Base-by-base conservation (phyloP, 352 stramenopile genomes). In the Globisporangium polare region DNA sequence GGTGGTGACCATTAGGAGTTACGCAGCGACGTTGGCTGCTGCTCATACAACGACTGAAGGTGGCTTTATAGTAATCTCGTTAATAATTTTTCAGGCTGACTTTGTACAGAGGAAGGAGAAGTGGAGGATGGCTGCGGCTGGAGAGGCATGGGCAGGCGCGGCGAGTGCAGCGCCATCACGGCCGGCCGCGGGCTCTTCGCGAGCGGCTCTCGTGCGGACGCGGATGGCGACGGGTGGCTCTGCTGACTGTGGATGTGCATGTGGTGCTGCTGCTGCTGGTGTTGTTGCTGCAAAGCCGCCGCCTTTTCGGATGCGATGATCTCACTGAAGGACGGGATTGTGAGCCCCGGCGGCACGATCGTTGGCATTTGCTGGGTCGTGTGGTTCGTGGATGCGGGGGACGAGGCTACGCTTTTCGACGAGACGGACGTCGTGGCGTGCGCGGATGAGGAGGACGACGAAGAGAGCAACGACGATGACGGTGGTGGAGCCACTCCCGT, bases 401-500 rank as follows among this genome's bases (percentile, higher is more conserved):
- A 67, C n/a, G 62, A 63, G 12, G 46, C 26, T 20, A 59, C 39
- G 62, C 62, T 67, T n/a, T 35, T 22, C 13, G 29, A 22, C 41
- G 41, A 43, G 22, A 51, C 15, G 39, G 37, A 26, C 1, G 15
- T 17, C 1, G 59, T 26, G 8, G 26, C 57, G 42, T 33, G 15
- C 41, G 18, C 22, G 26, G 17, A 46, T 46, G 63, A 27, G 12
- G 56, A 46, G 24, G 71, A 66, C 1, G 60, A 58, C 67, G 67
- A 62, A 42, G 29, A 33, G 29, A 7, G 29, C 29, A 57, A 56
- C 67, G 67, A 62, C 46, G 62, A 35, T 62, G 60, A 31, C 58
- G 75, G 18, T 46, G 75, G 57, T 41, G 71, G 63, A 59, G 77
- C 41, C 29, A 66, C 62, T 66, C 79, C 52, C 51, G 67, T 69